Conservation (phyloP, 2,329 filamentous ascomycete genomes). For the Tolypocladium tundrense region DNA sequence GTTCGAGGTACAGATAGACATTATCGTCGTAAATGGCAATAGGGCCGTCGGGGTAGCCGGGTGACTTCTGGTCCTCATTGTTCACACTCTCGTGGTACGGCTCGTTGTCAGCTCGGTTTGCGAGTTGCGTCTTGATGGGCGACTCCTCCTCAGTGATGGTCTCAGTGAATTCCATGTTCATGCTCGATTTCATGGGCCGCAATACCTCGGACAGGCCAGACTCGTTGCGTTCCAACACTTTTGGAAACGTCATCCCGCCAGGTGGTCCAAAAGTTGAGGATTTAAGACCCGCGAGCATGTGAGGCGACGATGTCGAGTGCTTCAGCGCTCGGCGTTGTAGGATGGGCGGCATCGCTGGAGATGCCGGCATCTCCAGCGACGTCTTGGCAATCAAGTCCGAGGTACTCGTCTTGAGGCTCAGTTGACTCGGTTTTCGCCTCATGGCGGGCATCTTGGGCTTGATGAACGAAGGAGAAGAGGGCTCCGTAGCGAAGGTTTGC, state of each 20-base stretch:
- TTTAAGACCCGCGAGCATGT: slow-evolving; percentile 51
- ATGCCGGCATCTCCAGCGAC: slow-evolving; percentile 43
- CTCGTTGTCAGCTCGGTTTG: slow-evolving; percentile 45
- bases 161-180: slow-evolving; percentile 25
- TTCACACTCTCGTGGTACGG: slow-evolving; percentile 57
- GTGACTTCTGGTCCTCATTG: slow-evolving; percentile 70
- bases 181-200: slow-evolving; percentile 37
- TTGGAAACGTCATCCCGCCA: slow-evolving; percentile 55
- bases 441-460: slow-evolving; percentile 64
- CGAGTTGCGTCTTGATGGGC: slow-evolving; percentile 50
- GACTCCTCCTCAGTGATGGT: slow-evolving; percentile 46
- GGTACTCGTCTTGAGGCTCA: slow-evolving; percentile 66
- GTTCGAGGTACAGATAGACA: slow-evolving; percentile 71
- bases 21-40: slow-evolving; percentile 72
- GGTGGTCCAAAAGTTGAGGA: slow-evolving; percentile 49
- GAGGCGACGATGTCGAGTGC: slow-evolving; percentile 57
- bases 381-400: slow-evolving; percentile 40
- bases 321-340: slow-evolving; percentile 53
- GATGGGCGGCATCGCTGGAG: slow-evolving; percentile 46
- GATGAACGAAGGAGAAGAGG: slow-evolving; percentile 67
- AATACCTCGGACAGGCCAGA: slow-evolving; percentile 49
- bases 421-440: slow-evolving; percentile 65
- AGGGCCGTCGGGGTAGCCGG: slow-evolving; percentile 72
- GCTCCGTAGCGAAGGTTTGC: slow-evolving; percentile 48
- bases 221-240: slow-evolving; percentile 48